Evolutionary conservation across 2,329 filamentous ascomycete species (phyloP).

Genomic region (Raffaelea albimanens): DNA sequence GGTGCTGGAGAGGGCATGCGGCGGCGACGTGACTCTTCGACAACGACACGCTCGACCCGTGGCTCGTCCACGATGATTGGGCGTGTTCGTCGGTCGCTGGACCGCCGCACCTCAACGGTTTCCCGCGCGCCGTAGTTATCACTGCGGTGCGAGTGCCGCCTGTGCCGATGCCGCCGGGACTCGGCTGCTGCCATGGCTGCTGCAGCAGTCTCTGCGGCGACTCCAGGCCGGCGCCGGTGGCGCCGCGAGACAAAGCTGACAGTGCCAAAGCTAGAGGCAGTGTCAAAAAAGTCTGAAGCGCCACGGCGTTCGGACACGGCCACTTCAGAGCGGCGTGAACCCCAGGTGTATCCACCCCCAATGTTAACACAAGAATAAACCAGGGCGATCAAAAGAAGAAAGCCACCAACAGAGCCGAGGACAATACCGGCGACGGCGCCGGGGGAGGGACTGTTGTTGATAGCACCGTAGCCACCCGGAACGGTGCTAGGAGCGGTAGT

Average conservation of each 20-base stretch:
- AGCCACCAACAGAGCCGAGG: slow-evolving; percentile 33
- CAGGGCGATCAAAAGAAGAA: slow-evolving; percentile 23
- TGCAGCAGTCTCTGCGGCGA: neutral
- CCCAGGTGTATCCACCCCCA: slow-evolving; percentile 8
- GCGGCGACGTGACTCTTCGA: slow-evolving; percentile 17
- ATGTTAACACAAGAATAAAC: slow-evolving; percentile 23
- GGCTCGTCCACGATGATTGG: slow-evolving; percentile 18
- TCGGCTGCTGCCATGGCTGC: neutral
- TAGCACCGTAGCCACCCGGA: slow-evolving; percentile 20
- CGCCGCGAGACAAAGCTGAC: slow-evolving; percentile 15
- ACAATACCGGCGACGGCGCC: slow-evolving; percentile 31
- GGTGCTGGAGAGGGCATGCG: neutral
- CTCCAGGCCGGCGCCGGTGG: neutral
- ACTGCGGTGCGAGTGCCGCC: neutral
- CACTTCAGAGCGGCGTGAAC: neutral
- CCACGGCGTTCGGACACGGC: neutral
- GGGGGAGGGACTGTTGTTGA: slow-evolving; percentile 16
- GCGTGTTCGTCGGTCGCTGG: slow-evolving; percentile 4
- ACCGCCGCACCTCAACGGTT: slow-evolving; percentile 19
- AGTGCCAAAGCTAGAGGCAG: slow-evolving; percentile 13
- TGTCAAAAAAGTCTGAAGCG: slow-evolving; percentile 9
- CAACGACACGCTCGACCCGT: slow-evolving; percentile 17
- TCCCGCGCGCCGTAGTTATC: slow-evolving; percentile 13
- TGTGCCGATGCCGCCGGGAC: no score
- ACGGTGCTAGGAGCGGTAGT: slow-evolving; percentile 17